Evolutionary conservation across 2,329 filamentous ascomycete species (phyloP).

Genomic region (Neonectria coccinea): DNA sequence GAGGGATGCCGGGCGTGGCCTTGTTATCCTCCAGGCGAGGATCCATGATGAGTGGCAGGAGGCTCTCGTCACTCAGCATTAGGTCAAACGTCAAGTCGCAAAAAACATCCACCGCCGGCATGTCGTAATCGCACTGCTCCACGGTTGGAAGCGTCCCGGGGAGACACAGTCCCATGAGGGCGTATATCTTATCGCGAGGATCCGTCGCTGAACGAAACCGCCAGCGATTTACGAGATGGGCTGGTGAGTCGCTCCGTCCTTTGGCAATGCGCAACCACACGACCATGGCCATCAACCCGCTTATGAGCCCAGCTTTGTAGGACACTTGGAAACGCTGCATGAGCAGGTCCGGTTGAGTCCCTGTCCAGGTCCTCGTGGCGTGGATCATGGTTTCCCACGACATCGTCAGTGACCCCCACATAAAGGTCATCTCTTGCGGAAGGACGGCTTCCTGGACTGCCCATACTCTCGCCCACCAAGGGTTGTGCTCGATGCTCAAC

Average conservation of each 20-base stretch:
- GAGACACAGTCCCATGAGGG: slow-evolving; percentile 18
- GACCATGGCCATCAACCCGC: slow-evolving; percentile 18
- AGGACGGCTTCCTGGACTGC: slow-evolving; percentile 31
- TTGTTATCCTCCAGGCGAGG: slow-evolving; percentile 23
- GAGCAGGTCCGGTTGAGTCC: slow-evolving; percentile 1
- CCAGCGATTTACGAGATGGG: slow-evolving; percentile 16
- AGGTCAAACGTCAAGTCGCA: slow-evolving; percentile 27
- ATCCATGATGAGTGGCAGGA: slow-evolving; percentile 23
- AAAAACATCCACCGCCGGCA: slow-evolving; percentile 14
- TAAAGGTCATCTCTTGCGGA: slow-evolving; percentile 10
- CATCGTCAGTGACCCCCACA: slow-evolving; percentile 23
- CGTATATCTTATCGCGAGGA: slow-evolving; percentile 27
- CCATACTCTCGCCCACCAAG: slow-evolving; percentile 28
- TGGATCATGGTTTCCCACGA: slow-evolving; percentile 21
- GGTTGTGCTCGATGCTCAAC: slow-evolving; percentile 11
- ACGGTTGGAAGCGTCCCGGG: slow-evolving; percentile 10
- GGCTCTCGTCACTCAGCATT: slow-evolving; percentile 24
- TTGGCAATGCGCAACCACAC: slow-evolving; percentile 20
- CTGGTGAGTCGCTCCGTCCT: background rate
- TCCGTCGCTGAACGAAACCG: slow-evolving; percentile 28
- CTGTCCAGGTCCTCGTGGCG: slow-evolving; percentile 18
- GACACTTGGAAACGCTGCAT: background rate
- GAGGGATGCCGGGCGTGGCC: slow-evolving; percentile 28
- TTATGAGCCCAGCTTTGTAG: background rate
- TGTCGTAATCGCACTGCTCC: slow-evolving; percentile 26